phyloP scores from a whole-genome alignment of 2,329 filamentous ascomycete species.

The Aspergillus melleus region DNA sequence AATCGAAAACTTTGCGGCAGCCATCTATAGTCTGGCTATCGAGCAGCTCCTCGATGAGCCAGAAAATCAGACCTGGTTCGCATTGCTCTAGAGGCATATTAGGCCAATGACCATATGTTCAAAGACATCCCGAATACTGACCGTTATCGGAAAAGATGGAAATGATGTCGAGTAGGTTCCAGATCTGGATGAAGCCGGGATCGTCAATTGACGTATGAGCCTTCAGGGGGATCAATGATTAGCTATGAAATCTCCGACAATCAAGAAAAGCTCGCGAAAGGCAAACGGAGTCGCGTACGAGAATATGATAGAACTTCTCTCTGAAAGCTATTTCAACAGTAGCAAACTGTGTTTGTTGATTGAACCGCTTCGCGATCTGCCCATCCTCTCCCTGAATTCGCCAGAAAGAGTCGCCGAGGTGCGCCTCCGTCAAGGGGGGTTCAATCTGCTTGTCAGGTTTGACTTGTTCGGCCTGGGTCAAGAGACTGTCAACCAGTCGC shows the following conservation, averaged over 20 bases:
- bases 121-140: conserved; percentile 45
- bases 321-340: conserved; percentile 82
- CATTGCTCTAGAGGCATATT: conserved; percentile 49
- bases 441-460: conserved; percentile 67
- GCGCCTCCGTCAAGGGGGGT: conserved; percentile 69
- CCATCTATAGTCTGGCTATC: conserved; percentile 94
- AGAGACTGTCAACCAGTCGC: conserved; percentile 56
- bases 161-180: conserved; percentile 93
- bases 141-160: conserved; percentile 81
- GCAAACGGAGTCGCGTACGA: conserved; percentile 57
- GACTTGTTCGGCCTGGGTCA: conserved; percentile 58
- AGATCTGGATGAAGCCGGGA: conserved; percentile 77
- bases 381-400: conserved; percentile 33
- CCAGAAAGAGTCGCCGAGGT: conserved; percentile 48
- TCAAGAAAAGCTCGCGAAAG: not conserved
- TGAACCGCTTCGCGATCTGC: conserved; percentile 38
- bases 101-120: conserved; percentile 12
- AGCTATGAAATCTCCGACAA: conserved; percentile 6
- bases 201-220: conserved; percentile 74
- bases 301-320: conserved; percentile 73
- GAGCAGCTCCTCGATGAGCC: conserved; percentile 89
- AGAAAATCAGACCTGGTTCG: conserved; percentile 80
- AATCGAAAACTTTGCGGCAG: conserved; percentile 90
- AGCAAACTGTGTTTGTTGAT: conserved; percentile 59
- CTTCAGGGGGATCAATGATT: conserved; percentile 43